Evolutionary conservation across 2,329 filamentous ascomycete genomes (phyloP), one percentile per base, ranked within the genome.

Genomic region (Thelonectria olida): DNA sequence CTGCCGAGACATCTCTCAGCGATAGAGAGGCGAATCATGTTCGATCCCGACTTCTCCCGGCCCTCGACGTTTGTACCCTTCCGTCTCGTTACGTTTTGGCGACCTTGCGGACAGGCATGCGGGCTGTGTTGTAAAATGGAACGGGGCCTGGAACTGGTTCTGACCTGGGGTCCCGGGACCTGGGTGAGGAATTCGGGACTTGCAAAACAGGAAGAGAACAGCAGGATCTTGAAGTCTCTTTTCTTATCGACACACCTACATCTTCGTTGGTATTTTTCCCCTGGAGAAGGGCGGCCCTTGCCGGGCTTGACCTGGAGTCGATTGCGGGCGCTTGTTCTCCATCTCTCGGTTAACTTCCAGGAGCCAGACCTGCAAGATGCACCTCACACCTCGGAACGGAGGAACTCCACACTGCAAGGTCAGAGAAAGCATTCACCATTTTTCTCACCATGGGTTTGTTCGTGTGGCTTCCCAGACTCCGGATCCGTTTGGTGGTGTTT

Each of bases 281-380:
- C 52, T 44, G 44, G 31, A 34, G 54, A 53, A 50, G 50, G 34
- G n/a, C n/a, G n/a, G n/a, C n/a, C n/a, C n/a, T n/a, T n/a, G n/a
- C n/a, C n/a, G n/a, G n/a, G 51, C 38, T 49, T 41, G 57, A 45
- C 20, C 38, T 66, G 51, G 51, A 34, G 31, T 34, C 31, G 51
- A 45, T 63, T 70, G 67, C 67, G 67, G 67, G 67, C 67, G 67
- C 55, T 67, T 63, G 54, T 52, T 58, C 58, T 50, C 66, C 54
- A 58, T 59, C 54, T 56, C 59, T 70, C 68, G 68, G 68, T 42
- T 71, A 70, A 70, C 68, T 70, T 70, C 68, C 68, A 66, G 66
- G 22, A 45, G 20, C 2, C 13, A 22, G 19, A 66, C 55, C 53
- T 67, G 62, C 50, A 61, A 70, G 54, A 54, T 67, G 57, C 57